A percentile compares a stretch with the other conserved stretches of the same genome.
phyloP scores from a whole-genome alignment of 176 grass and related monocot genomes.

The Chrysopogon serrulatus region DNA sequence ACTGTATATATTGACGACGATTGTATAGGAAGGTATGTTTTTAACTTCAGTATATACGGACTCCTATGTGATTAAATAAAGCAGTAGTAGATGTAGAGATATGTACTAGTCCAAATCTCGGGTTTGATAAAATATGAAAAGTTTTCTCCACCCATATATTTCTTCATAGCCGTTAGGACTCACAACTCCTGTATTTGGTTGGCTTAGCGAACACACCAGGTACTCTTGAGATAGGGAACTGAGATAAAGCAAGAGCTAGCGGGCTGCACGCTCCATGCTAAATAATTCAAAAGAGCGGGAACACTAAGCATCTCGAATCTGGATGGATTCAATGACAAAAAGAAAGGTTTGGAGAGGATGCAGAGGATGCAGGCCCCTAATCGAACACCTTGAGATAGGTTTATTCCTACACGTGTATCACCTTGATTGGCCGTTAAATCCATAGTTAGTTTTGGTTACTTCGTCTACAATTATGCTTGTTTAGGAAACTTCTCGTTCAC shows the following conservation, averaged over 20 bases:
- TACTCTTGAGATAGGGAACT: too few species aligned
- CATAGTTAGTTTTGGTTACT: not conserved
- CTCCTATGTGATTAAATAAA: not conserved
- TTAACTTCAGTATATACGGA: not conserved
- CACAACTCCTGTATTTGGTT: too few species aligned
- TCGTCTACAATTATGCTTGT: not conserved
- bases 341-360: not conserved
- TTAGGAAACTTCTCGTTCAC: not conserved
- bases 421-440: not conserved
- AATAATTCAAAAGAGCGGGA: not conserved
- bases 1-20: too few species aligned
- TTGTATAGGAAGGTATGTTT: not conserved
- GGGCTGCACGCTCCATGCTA: not conserved
- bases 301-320: constrained; percentile 8
- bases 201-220: too few species aligned
- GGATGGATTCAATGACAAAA: not conserved
- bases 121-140: not conserved
- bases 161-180: too few species aligned
- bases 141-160: not conserved
- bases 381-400: not conserved
- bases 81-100: not conserved
- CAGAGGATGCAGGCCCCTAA: not conserved
- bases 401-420: not conserved
- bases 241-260: not conserved
- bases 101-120: not conserved